Conservation (phyloP, 306 rosid species). For the Ziziphus jujuba region DNA sequence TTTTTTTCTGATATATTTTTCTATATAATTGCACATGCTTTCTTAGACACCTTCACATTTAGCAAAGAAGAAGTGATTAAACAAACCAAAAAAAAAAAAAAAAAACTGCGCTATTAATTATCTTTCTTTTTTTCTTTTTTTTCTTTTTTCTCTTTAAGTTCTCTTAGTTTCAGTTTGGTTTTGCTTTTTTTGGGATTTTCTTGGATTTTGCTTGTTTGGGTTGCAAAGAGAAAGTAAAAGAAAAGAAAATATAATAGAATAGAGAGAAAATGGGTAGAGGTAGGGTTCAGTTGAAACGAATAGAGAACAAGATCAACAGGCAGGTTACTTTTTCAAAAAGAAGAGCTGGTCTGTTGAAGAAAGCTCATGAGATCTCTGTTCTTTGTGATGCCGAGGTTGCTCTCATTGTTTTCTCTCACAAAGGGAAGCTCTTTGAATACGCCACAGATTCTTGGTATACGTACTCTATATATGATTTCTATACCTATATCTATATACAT, state of each 20-base stretch:
- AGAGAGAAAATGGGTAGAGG: constrained; percentile 70
- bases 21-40: constrained; percentile 16
- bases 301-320: constrained; percentile 90
- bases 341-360: constrained; percentile 74
- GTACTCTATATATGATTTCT: too few species aligned
- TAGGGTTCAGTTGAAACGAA: constrained; percentile 82
- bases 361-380: constrained; percentile 94
- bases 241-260: background rate
- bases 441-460: constrained; percentile 80
- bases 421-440: constrained; percentile 87
- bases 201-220: constrained; percentile 35
- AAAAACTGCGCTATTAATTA: constrained; percentile 21
- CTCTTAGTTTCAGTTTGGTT: constrained; percentile 13
- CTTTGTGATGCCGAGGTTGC: constrained; percentile 95
- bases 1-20: background rate
- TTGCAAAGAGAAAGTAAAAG: constrained; percentile 1
- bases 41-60: constrained; percentile 34
- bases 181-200: constrained; percentile 20
- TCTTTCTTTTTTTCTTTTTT: too few species aligned
- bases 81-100: constrained; percentile 26
- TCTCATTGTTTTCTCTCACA: constrained; percentile 82
- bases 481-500: background rate
- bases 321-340: constrained; percentile 93
- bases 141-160: constrained; percentile 18
- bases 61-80: constrained; percentile 13